These are phyloP conservation scores for Straminergon stramineum DNA, from an alignment of 225 moss, liverwort and hornwort species.

Conservation along the genomic window DNA sequence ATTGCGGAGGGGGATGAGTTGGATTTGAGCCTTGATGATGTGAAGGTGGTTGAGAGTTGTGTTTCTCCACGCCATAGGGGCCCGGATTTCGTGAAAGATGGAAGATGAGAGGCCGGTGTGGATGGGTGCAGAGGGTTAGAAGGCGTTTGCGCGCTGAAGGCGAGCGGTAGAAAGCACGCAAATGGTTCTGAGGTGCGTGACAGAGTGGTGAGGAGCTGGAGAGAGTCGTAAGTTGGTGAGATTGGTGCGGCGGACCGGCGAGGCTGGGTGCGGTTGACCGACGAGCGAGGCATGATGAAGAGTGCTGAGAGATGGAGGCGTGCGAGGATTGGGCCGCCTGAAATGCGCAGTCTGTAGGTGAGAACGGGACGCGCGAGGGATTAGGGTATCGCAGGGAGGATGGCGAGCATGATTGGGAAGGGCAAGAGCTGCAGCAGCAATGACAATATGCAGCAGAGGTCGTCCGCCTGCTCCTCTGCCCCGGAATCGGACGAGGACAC, in stretches of 20 bases:
- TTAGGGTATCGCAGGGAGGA: constrained; percentile 29
- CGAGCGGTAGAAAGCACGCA: background rate
- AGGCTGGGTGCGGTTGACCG: background rate
- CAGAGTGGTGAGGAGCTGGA: background rate
- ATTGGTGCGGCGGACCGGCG: background rate
- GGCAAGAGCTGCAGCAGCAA: constrained; percentile 55
- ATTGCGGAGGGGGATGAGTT: constrained; percentile 1
- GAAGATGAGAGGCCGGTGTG: background rate
- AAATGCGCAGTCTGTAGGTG: background rate
- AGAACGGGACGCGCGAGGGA: background rate
- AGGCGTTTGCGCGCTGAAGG: background rate
- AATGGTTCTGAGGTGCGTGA: background rate
- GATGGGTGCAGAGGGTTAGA: background rate
- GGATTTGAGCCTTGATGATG: background rate
- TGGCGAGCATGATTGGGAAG: constrained; percentile 38
- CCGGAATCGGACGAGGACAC: constrained; percentile 76
- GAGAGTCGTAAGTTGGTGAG: background rate
- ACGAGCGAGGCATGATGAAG: background rate
- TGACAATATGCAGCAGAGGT: constrained; percentile 54
- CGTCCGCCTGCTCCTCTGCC: constrained; percentile 61
- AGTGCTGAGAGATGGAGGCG: background rate
- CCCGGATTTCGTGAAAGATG: constrained; percentile 7
- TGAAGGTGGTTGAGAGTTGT: background rate
- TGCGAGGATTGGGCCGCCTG: background rate
- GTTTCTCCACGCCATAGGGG: background rate